Evolutionary conservation across 2,329 filamentous ascomycete genomes (phyloP), one percentile per base, ranked within the genome.

Genomic region (Colletotrichum kahawae): DNA sequence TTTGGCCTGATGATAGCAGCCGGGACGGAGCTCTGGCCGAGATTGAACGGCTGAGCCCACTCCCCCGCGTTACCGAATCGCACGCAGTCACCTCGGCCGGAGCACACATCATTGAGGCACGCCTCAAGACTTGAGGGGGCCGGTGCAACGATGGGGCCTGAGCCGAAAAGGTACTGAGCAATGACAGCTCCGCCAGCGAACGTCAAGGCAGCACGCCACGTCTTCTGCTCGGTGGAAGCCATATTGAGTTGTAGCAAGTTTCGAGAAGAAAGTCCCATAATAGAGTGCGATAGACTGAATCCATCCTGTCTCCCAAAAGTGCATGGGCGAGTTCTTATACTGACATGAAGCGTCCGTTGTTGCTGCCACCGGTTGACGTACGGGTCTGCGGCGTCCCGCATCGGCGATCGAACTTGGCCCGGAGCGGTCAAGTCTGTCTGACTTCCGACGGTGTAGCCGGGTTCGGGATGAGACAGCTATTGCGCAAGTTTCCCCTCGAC

Each of bases 1-100:
- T 83, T 82, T 1, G 92, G 91, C 8, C 90, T 84, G 2, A 92
- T 86, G n/a, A 93, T 88, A 10, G 90, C 91, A 4, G 85, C 82
- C 0, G 92, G 92, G 5, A 82, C 87, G 27, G 90, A 85, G 2
- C 82, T 79, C 13, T 87, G 79, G 31, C 87, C 88, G 74, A 90
- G 85, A 72, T 91, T 91, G 82, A 88, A 91, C 1, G 86, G 84
- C 77, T 85, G 86, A 51, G 87, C 88, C 89, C 89, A 91, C 2
- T 79, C 76, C 1, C 81, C 43, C 14, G 34, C 8, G 18, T 36
- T 33, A 77, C 88, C 82, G 6, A 88, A 79, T 0, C 82, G 82
- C 56, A 89, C 86, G 77, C 89, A 91, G 76, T 81, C 79, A 16
- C 74, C 65, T 59, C 86, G 84, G 70, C 85, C 84, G 36, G 81